Base-by-base conservation (phyloP, 2,329 filamentous ascomycete species). In the Amphichorda felina region DNA sequence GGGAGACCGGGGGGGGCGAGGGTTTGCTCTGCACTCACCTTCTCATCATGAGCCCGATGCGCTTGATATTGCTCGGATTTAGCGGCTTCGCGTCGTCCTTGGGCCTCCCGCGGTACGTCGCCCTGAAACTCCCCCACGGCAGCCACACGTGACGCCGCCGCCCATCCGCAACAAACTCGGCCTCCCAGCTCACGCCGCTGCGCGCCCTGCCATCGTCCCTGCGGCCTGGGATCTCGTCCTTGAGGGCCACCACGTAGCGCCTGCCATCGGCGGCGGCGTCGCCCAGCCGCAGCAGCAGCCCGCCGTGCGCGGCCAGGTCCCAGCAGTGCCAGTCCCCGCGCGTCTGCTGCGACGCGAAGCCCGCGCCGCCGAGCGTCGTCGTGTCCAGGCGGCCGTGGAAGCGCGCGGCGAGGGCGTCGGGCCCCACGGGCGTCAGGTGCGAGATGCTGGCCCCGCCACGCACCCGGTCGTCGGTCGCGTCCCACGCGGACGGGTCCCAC, bases 41-140 rank as follows among this genome's bases (percentile, higher is more conserved):
- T 52, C 85, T 63, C 66, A 82, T 82, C 84, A 91, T 88, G 40
- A 91, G 64, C 34, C 76, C 79, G 21, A 89, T 61, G 32, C 81
- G 66, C 56, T 72, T 80, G 27, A 91, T 63, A 30, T 63, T 61
- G 33, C 61, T 63, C 42, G 70, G 47, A 45, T 86, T 63, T 44
- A 91, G 52, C 5, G 69, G 64, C 38, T 64, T 54, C 0, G 72
- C 72, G 5, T 81, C 75, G 14, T 68, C 57, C 50, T 72, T 68
- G 41, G 76, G 66, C 46, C 68, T 72, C 1, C 85, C 85, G 4
- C 84, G 66, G 55, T 86, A 91, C 2, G 79, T 89, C 2, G 83
- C 61, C 50, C 72, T 74, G 42, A 93, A 73, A 17, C 70, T 66
- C 10, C 54, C 53, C 77, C 81, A 89, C 2, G 64, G 65, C 16